Base-by-base conservation (phyloP, 805 yeast genomes). In the Starmerella stigmatis region DNA sequence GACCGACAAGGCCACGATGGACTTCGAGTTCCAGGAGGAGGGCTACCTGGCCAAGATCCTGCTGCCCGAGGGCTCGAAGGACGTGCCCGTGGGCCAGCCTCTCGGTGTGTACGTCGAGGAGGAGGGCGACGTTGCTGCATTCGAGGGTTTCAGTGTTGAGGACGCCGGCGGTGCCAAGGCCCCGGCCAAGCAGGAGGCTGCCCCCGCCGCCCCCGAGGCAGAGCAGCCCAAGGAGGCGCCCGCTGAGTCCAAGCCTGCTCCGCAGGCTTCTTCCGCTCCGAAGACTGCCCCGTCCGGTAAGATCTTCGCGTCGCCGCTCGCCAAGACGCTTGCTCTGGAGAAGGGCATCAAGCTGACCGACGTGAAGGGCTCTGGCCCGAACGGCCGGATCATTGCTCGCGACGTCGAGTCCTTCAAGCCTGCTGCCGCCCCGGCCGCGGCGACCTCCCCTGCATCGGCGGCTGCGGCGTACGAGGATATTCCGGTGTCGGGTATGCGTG, bases 1-100 rank as follows among this genome's bases (percentile, higher is more conserved):
- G 71, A 89, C 98, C 56, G 98, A 88, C 66, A 88, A 88, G 72
- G 96, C 97, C 44, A 79, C 86, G 50, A 89, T 88, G 96, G 97
- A 88, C 70, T 89, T 86, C 58, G 97, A 88, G 69, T 89, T 88
- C 73, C 96, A 88, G 71, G 97, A 88, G 61, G 98, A 89, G 57
- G 98, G 97, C 46, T 67, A 79, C 32, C 46, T 92, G 61, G 94
- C 86, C 60, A 86, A 86, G 65, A 80, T 92, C 46, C 53, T 75
- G 40, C 55, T 60, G 21, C 70, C 68, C 20, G 80, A 83, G 49
- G 53, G 96, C 45, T 68, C 94, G 44, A 80, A 85, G 66, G 96
- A 89, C 61, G 71, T 89, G 44, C 92, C 94, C 30, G 95, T 92
- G 39, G 94, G 94, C 60, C 79, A 81, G 68, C 97, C 98, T 60